Evolutionary conservation across 1,284 basidiomycete genomes (phyloP).

Genomic region (Cutaneotrichosporon sp.): DNA sequence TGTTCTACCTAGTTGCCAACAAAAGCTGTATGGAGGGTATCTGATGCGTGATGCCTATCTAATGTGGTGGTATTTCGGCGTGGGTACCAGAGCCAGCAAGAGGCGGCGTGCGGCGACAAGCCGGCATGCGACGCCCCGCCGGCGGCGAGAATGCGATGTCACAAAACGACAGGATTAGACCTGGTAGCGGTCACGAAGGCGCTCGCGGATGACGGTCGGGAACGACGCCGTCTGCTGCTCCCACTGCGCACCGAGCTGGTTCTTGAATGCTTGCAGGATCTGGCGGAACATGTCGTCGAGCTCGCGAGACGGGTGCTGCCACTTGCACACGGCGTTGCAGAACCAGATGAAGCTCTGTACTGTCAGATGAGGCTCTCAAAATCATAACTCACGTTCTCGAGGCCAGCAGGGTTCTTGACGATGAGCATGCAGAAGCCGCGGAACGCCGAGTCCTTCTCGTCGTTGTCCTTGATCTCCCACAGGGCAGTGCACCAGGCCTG

Average conservation of each 20-base stretch:
- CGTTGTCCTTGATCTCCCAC: conserved; percentile 98
- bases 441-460: conserved; percentile 99
- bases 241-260: conserved; percentile 49
- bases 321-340: conserved; percentile 94
- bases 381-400: conserved; percentile 67
- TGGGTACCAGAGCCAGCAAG: conserved; percentile 16
- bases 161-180: conserved; percentile 32
- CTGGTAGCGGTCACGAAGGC: conserved; percentile 50
- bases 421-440: conserved; percentile 95
- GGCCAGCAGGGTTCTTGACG: conserved; percentile 87
- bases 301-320: conserved; percentile 84
- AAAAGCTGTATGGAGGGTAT: conserved; percentile 29
- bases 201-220: conserved; percentile 49
- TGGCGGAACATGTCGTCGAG: conserved; percentile 84
- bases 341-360: conserved; percentile 84
- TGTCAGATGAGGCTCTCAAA: neutral
- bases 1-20: conserved; percentile 24
- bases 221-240: conserved; percentile 39
- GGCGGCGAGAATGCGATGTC: neutral
- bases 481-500: conserved; percentile 96
- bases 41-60: conserved; percentile 30
- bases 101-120: neutral
- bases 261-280: conserved; percentile 52
- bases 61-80: conserved; percentile 26
- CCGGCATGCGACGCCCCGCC: neutral